Evolutionary conservation across 2,329 filamentous ascomycete genomes (phyloP), one percentile per base, ranked within the genome.

Genomic region (Xylaria sp.): DNA sequence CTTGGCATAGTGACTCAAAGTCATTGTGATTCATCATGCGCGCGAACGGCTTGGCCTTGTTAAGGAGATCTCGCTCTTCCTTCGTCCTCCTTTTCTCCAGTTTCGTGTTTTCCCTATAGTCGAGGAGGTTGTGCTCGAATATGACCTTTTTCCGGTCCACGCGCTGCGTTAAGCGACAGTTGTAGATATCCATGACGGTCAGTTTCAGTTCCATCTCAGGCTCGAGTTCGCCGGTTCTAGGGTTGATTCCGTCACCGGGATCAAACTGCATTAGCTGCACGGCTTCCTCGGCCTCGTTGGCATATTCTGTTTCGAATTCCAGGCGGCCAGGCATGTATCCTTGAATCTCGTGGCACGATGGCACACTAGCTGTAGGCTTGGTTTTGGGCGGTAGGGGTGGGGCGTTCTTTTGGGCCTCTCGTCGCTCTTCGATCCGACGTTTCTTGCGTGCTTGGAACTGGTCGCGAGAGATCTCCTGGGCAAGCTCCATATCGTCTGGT

Each of bases 201-300:
- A 98, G 87, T 82, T 99, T 99, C 46, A 99, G 85, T 67, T 97
- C 93, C 84, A 97, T 96, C 76, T 99, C 95, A 0, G 95, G 93
- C 70, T 99, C 95, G 60, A 96, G 82, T 72, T 96, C 90, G 63
- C 91, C 90, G 0, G 93, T 97, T 47, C 71, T 64, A 1, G 90
- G 88, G 72, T 97, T 96, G 68, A 96, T 83, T 59, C 95, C 95
- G 77, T 97, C 94, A 25, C 95, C 95, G 0, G 95, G 94, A 59
- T 98, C 94, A 72, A 99, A 99, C 66, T 96, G 91, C 93, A 99
- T 98, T 66, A 96, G 89, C 75, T 99, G 95, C 2, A 99, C 95
- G 0, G 94, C 94, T 78, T 98, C 96, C 79, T 99, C 95, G 0
- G 95, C 95, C 72, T 99, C 95, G 72, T 99, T 99, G 72, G 94